Base-by-base conservation (phyloP, 108 stramenopile species). In the Pseudonitzschia delicatissima region DNA sequence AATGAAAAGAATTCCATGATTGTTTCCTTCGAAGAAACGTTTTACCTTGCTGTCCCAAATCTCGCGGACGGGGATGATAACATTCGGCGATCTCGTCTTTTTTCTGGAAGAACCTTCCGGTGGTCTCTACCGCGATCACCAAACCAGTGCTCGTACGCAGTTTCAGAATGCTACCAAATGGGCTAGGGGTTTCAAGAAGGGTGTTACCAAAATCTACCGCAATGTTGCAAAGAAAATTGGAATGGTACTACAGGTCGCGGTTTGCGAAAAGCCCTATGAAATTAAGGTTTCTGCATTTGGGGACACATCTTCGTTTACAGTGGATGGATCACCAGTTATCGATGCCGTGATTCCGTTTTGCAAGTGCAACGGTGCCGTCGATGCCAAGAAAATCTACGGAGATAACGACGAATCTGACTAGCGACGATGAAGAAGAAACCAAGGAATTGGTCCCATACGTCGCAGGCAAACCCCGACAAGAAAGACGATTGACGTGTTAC, bases 11-110 rank as follows among this genome's bases (percentile, higher is more conserved):
- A 15, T 0, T 15, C 13, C 15, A 42, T 42, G 40, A 42, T 15
- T 15, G 40, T 42, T 42, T 42, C 40, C 11, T 42, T 42, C 40
- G 13, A 42, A 11, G 50, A 51, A 18, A 51, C 50, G 18, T 51
- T 51, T 51, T 51, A 51, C 18, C 18, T 51, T 51, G 50, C 50
- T 26, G 50, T 51, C 12, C 50, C 50, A 25, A n/a, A 25, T 11
- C 11, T 25, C 9, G 50, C 11, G 0, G 23, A 51, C 18, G 50
- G 18, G 15, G 40, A 42, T 42, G 40, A 42, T 11, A 42, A n/a
- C n/a, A n/a, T n/a, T 51, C 11, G 50, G 50, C 18, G 50, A 51
- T n/a, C 18, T 51, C 0, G 25, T 25, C 9, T 25, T 51, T 51
- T 51, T n/a, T 20, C 18, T 51, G 18, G 50, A 51, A 51, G 50